Evolutionary conservation across 345 rosid genomes (phyloP), one percentile per base, ranked within the genome.

Genomic region (Theobroma cacao): DNA sequence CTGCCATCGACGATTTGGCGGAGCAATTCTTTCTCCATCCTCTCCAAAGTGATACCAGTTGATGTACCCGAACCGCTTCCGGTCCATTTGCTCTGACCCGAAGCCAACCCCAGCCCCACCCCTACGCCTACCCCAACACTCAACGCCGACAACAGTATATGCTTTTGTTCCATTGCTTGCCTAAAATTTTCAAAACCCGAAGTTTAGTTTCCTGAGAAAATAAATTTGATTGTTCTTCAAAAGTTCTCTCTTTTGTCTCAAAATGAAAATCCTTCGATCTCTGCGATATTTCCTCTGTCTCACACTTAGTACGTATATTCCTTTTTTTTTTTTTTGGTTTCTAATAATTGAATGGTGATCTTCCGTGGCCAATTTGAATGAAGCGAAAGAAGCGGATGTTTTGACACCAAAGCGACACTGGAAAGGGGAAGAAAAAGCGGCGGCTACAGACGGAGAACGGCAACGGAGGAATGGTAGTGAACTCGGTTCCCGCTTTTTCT

Each of bases 61-160:
- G 81, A 20, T 18, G 72, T 10, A 5, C 75, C 38, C 9, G 75
- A 34, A 60, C 61, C 20, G 34, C 36, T 83, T 2, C 90, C 89
- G 0, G 84, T 56, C 97, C 91, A 92, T 81, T 81, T 87, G 78
- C 82, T 80, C 79, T 90, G 88, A 22, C 91, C 86, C 14, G 93
- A 90, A 11, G 90, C 92, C 78, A 90, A 70, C 34, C 91, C 86
- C 2, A 89, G 73, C 67, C 95, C 92, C 61, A 87, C 79, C 22
- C 95, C 93, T 1, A 89, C 89, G 9, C 92, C 92, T 0, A 88
- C 90, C 11, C 95, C 96, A 1, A 88, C 91, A 34, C 92, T 73
- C 83, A 89, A 78, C 47, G 94, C 92, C 14, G 92, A 92, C 77
- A 88, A 73, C 75, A 90, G 30, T 70, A 85, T 59, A 43, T 82